Percentiles rank a stretch among this genome's conserved stretches.
These are phyloP conservation scores for Sinapis alba DNA, from an alignment of 441 rosid genomes.

Conservation along the genomic window DNA sequence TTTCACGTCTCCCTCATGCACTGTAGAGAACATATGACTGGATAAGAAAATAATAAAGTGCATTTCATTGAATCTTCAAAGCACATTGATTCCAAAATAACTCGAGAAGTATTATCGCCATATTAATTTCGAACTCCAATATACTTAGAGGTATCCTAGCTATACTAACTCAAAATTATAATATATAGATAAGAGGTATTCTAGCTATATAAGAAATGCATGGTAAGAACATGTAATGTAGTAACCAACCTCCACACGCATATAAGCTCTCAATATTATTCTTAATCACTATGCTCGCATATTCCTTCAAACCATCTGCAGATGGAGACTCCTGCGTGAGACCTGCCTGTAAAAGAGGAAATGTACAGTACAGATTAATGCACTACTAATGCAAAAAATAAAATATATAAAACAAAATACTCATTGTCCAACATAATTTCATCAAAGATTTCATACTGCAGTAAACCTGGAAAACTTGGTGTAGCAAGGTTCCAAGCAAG, in stretches of 20 bases:
- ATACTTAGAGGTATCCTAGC: conserved; percentile 4
- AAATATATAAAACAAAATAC: not conserved
- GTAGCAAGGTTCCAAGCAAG: conserved; percentile 90
- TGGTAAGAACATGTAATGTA: conserved; percentile 35
- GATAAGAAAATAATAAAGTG: conserved; percentile 21
- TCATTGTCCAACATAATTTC: conserved; percentile 13
- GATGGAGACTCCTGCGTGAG: conserved; percentile 71
- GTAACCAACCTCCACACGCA: conserved; percentile 88
- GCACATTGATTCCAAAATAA: conserved; percentile 3
- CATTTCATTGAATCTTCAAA: conserved; percentile 17
- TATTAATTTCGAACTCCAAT: conserved; percentile 5
- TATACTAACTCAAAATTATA: conserved; percentile 10
- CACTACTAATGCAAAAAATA: conserved; percentile 25
- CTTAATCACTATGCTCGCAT: conserved; percentile 65
- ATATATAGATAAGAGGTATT: conserved; percentile 8
- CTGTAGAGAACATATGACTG: conserved; percentile 52
- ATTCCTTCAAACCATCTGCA: conserved; percentile 62
- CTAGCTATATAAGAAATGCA: conserved; percentile 29
- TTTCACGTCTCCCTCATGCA: conserved; percentile 68
- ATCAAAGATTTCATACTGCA: conserved; percentile 15
- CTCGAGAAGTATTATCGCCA: not conserved
- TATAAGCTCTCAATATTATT: conserved; percentile 86
- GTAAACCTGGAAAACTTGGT: conserved; percentile 93
- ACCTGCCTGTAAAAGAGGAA: conserved; percentile 69
- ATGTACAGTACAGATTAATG: conserved; percentile 24